Percentiles rank a stretch among this genome's conserved stretches.
Evolutionary conservation across 2,329 filamentous ascomycete genomes (phyloP).

Genomic region (Cladosporium sp.): DNA sequence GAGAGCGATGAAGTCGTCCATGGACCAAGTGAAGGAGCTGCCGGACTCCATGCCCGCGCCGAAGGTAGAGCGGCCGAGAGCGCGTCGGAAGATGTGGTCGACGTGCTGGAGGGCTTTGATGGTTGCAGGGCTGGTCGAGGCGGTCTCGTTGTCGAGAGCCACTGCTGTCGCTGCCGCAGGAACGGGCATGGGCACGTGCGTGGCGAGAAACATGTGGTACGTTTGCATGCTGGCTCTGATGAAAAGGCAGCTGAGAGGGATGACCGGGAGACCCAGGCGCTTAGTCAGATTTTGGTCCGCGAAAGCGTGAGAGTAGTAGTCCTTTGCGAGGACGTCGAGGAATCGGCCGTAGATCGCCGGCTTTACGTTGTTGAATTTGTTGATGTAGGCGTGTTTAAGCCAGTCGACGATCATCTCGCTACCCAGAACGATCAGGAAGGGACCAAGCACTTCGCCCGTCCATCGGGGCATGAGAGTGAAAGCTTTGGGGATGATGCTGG

Average conservation of each 20-base stretch:
- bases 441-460: constrained; percentile 83
- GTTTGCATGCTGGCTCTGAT: constrained; percentile 92
- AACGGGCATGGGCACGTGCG: constrained; percentile 70
- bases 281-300: constrained; percentile 83
- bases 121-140: constrained; percentile 59
- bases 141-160: constrained; percentile 46
- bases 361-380: constrained; percentile 96
- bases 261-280: constrained; percentile 80
- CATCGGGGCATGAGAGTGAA: constrained; percentile 85
- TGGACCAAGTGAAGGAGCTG: constrained; percentile 46
- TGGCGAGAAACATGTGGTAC: constrained; percentile 95
- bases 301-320: constrained; percentile 97
- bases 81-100: constrained; percentile 69
- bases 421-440: constrained; percentile 87
- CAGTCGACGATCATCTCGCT: constrained; percentile 96
- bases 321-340: constrained; percentile 89
- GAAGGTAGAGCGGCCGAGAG: constrained; percentile 68
- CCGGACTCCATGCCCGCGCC: constrained; percentile 37
- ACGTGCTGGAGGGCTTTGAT: constrained; percentile 73
- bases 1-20: constrained; percentile 68
- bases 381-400: constrained; percentile 96
- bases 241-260: constrained; percentile 90
- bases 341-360: constrained; percentile 84
- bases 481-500: constrained; percentile 74
- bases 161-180: constrained; percentile 61